Conservation (phyloP, 371 early-diverging fungal genomes). For the Actinomortierella ambigua region DNA sequence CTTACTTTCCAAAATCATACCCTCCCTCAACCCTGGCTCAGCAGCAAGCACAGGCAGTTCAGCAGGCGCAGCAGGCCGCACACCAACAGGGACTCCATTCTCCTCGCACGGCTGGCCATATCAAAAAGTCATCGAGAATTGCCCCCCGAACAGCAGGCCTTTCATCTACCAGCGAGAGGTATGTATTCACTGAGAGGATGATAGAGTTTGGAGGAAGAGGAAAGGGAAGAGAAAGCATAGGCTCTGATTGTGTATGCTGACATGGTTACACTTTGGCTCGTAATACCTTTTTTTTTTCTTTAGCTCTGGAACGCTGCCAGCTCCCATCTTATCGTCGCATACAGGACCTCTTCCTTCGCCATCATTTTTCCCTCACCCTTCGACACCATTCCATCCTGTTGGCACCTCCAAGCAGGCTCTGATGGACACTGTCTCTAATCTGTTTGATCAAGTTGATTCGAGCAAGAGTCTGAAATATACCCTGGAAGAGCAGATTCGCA, state of each 20-base stretch:
- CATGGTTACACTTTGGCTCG: too few species aligned
- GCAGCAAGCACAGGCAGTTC: conserved; percentile 35
- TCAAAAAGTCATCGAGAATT: conserved; percentile 20
- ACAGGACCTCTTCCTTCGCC: conserved; percentile 43
- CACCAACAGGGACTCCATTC: conserved; percentile 29
- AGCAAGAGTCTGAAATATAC: conserved; percentile 62
- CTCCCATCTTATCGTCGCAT: conserved; percentile 41
- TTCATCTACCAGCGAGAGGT: conserved; percentile 18
- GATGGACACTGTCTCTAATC: conserved; percentile 61
- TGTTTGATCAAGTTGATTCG: conserved; percentile 66
- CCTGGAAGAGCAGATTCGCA: conserved; percentile 78
- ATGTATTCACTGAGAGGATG: conserved; percentile 11
- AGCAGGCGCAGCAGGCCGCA: conserved; percentile 7
- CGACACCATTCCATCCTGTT: conserved; percentile 36
- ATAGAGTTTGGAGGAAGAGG: too few species aligned
- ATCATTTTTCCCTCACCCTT: conserved; percentile 29
- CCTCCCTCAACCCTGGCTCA: conserved; percentile 46
- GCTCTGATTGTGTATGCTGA: neutral
- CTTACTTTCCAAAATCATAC: neutral
- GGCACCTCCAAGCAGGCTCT: conserved; percentile 27
- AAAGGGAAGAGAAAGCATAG: neutral
- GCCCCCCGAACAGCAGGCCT: conserved; percentile 23
- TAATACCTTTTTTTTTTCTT: neutral
- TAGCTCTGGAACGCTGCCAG: conserved; percentile 43
- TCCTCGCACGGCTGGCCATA: conserved; percentile 25